Conservation (phyloP, 768 basidiomycete genomes). For the Amanita thiersii region DNA sequence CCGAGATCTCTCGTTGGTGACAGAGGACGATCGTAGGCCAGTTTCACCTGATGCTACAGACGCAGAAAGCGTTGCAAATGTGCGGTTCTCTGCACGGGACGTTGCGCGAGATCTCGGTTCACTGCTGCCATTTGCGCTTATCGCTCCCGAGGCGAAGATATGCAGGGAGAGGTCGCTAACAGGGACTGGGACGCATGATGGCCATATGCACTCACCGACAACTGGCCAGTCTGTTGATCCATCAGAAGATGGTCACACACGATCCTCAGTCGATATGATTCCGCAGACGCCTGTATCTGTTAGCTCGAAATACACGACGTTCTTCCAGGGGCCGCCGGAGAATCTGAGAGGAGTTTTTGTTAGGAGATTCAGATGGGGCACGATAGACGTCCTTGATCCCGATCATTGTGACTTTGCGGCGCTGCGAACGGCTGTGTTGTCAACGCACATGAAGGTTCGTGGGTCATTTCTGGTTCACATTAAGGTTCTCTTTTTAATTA, state of each 20-base stretch:
- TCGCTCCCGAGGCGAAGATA: conserved; percentile 57
- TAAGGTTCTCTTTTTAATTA: conserved; percentile 2
- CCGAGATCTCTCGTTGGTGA: conserved; percentile 53
- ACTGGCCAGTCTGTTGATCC: conserved; percentile 21
- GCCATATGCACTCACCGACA: conserved; percentile 20
- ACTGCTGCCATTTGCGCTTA: conserved; percentile 72
- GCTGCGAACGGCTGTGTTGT: conserved; percentile 74
- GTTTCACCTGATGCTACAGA: conserved; percentile 50
- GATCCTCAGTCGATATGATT: conserved; percentile 17
- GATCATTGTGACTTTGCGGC: conserved; percentile 84
- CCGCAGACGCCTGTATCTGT: conserved; percentile 29
- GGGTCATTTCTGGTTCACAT: conserved; percentile 4
- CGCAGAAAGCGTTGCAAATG: conserved; percentile 63
- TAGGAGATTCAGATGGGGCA: conserved; percentile 83
- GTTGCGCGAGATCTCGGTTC: conserved; percentile 49
- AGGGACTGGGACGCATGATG: conserved; percentile 15
- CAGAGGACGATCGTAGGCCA: conserved; percentile 51
- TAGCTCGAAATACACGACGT: conserved; percentile 28
- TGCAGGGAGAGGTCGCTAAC: conserved; percentile 30
- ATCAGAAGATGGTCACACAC: conserved; percentile 39
- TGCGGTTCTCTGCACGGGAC: conserved; percentile 67
- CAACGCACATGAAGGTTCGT: conserved; percentile 78
- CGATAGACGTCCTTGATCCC: conserved; percentile 78
- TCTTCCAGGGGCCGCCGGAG: conserved; percentile 50
- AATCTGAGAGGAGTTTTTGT: conserved; percentile 69